Base-by-base conservation (phyloP, 2,329 filamentous ascomycete genomes). In the Bipolaris victoriae region DNA sequence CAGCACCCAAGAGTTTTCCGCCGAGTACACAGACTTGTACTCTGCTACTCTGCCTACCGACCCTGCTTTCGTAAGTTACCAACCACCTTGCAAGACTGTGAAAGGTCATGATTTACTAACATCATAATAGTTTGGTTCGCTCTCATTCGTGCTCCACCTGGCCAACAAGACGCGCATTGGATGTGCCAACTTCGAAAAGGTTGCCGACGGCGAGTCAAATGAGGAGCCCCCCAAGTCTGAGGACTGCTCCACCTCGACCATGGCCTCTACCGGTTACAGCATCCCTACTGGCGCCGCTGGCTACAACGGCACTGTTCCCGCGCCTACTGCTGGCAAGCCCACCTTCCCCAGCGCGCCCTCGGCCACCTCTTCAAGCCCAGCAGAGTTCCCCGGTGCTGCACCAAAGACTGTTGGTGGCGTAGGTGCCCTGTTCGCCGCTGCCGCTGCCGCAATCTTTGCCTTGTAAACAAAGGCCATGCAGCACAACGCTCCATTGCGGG, bases 161-260 rank as follows among this genome's bases (percentile, higher is more conserved):
- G 71, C 78, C 49, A 83, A 86, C 73, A 80, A 79, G 62, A 83
- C 80, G 7, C 80, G 82, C 60, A 77, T 86, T 65, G 80, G 81
- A 29, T 87, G 85, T 75, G 84, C 81, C 56, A 86, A 86, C 72
- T 86, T 86, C 69, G 72, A 64, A 39, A 56, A 57, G 37, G 22
- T 67, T 91, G 7, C 90, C 84, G 59, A 88, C 84, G 11, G 85
- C 79, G 55, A 56, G 33, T 45, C 43, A 87, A 85, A 55, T 16
- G 40, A 46, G 24, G 13, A 35, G n/a, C 18, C 52, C 26, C 15
- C 40, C 10, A 18, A 9, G 18, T 40, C 47, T 7, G 36, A 49
- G 20, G 48, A 26, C 36, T 54, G 36, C 20, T 11, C 36, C 37
- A 18, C 43, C 26, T 39, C 20, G 22, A 37, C n/a, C 43, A 11